Conservation (phyloP, 768 basidiomycete species). For the Russula brevipes region DNA sequence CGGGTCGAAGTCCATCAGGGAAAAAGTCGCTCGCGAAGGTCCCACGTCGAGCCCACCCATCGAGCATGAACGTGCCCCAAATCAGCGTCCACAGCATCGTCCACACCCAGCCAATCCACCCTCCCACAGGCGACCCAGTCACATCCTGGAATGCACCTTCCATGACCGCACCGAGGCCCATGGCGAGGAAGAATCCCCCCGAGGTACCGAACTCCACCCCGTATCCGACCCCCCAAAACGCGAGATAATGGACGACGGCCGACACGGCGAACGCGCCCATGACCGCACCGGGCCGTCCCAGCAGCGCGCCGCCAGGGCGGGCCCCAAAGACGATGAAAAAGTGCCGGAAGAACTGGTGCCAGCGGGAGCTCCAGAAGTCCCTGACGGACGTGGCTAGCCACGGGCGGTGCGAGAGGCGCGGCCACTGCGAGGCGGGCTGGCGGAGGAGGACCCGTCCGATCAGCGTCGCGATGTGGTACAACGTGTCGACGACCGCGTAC, state of each 20-base stretch:
- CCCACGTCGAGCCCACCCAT: conserved; percentile 16
- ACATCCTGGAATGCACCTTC: conserved; percentile 43
- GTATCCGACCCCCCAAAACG: conserved; percentile 52
- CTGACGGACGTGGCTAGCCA: conserved; percentile 36
- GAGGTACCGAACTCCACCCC: conserved; percentile 43
- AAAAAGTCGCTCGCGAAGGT: conserved; percentile 3
- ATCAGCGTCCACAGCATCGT: conserved; percentile 40
- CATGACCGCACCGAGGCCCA: conserved; percentile 46
- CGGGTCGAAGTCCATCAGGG: background rate
- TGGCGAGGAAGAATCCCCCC: conserved; percentile 52
- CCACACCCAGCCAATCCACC: conserved; percentile 51
- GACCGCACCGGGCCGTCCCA: conserved; percentile 47
- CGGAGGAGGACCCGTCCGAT: conserved; percentile 30
- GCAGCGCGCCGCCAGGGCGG: conserved; percentile 32
- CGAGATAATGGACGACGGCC: conserved; percentile 54
- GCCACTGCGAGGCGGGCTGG: conserved; percentile 33
- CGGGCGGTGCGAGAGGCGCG: conserved; percentile 33
- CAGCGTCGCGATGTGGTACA: conserved; percentile 28
- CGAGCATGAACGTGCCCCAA: conserved; percentile 33
- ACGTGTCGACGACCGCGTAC: conserved; percentile 19
- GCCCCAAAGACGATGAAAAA: conserved; percentile 33
- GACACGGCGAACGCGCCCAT: conserved; percentile 58
- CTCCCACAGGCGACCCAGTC: conserved; percentile 46
- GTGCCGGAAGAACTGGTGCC: conserved; percentile 37
- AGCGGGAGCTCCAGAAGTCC: conserved; percentile 38